Base-by-base conservation (phyloP, 192 early-diverging fungal species). In the Coemansia sp. region DNA sequence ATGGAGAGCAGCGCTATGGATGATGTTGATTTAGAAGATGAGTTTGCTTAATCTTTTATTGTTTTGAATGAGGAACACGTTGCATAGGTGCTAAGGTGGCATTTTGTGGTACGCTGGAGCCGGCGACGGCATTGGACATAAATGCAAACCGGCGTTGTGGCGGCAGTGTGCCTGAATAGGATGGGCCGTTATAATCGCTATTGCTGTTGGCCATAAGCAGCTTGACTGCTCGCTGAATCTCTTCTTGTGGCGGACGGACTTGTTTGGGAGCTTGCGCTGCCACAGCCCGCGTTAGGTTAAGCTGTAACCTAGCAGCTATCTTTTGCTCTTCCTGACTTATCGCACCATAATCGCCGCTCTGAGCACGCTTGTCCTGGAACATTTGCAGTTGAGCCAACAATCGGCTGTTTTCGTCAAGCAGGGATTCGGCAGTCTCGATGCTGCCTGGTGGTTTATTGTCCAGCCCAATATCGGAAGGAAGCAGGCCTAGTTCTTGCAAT, bases 1-100 rank as follows among this genome's bases (percentile, higher is more conserved):
- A 82, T 89, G 79, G 88, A 79, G 28, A 63, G 58, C 14, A 59
- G n/a, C 23, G 65, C 59, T 14, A 56, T 37, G 3, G 65, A 61
- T n/a, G 69, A 65, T 35, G 76, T 57, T 11, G 76, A 79, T 14
- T 42, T 68, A 20, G 76, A 79, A 19, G 76, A 79, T n/a, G 76
- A 79, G 66, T 68, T 79, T 54, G 76, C 65, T 10, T 78, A 35
- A 65, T 26, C 39, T 33, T 39, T 38, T 42, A 46, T 21, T 54
- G 8, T 12, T 26, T 43, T 7, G 53, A 16, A 50, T 37, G 15
- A 54, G 61, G 51, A 1, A 36, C 28, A 10, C 57, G 54, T 28
- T 70, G 66, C 73, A 77, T 77, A 12, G 73, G 73, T 30, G 59
- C 47, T 15, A 43, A 28, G 2, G 73, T 77, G 30, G 74, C 74